phyloP scores from a whole-genome alignment of 495 filamentous ascomycete species.

The Friedmanniomyces simplex region DNA sequence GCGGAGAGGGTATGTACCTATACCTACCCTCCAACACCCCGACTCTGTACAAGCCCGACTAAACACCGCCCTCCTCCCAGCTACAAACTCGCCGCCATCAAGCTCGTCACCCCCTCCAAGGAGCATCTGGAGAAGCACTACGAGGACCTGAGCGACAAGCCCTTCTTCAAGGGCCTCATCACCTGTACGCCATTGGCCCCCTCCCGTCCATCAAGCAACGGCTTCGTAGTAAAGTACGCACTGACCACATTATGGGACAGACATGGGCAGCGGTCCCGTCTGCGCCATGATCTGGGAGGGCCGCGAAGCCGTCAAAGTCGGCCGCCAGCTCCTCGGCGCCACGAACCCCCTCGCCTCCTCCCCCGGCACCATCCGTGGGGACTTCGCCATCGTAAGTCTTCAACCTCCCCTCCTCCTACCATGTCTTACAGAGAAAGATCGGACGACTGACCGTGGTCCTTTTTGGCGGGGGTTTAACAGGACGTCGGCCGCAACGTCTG shows the following conservation, averaged over 20 bases:
- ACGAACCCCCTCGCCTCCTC: constrained; percentile 92
- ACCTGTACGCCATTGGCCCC: constrained; percentile 59
- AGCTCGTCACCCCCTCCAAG: constrained; percentile 77
- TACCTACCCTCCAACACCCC: too few relatives aligned
- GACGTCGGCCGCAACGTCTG: constrained; percentile 98
- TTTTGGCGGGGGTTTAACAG: too few relatives aligned
- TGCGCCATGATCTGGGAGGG: constrained; percentile 99
- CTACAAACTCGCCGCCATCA: constrained; percentile 97
- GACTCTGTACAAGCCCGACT: too few relatives aligned
- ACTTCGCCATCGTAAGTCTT: constrained; percentile 39
- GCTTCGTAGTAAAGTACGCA: background rate
- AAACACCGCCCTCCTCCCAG: constrained; percentile 30
- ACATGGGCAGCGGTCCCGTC: constrained; percentile 96
- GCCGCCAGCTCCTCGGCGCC: constrained; percentile 88
- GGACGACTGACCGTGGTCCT: background rate
- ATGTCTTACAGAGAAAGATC: background rate
- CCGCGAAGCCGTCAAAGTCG: constrained; percentile 94
- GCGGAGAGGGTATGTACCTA: constrained; percentile 56
- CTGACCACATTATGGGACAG: constrained; percentile 34
- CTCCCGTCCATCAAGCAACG: too few relatives aligned
- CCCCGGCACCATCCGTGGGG: constrained; percentile 95
- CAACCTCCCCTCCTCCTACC: background rate
- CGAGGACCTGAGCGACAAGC: constrained; percentile 79
- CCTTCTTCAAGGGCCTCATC: constrained; percentile 90
- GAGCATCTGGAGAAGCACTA: constrained; percentile 98